These are phyloP conservation scores for Stemphylium lycopersici DNA, from an alignment of 2,329 filamentous ascomycete species.

Conservation along the genomic window DNA sequence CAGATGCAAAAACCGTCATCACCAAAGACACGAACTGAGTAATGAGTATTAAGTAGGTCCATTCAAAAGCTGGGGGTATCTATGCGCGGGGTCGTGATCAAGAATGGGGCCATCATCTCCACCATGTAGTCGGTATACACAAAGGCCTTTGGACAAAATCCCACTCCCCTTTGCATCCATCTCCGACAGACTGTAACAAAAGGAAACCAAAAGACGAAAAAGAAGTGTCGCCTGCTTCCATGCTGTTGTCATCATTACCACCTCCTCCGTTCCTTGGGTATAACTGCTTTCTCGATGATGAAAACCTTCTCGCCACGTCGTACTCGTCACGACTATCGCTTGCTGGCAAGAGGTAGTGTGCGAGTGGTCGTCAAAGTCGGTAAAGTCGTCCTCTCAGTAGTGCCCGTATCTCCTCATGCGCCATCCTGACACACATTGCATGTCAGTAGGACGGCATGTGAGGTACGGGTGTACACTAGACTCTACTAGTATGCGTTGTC, in stretches of 20 bases:
- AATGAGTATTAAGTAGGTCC: not conserved
- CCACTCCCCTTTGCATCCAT: conserved; percentile 14
- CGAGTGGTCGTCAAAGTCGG: too few species aligned
- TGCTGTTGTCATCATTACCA: conserved; percentile 6
- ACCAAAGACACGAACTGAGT: too few species aligned
- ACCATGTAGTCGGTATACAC: too few species aligned
- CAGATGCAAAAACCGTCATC: too few species aligned
- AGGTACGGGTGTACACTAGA: conserved; percentile 38
- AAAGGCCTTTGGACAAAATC: too few species aligned
- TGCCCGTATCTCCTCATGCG: conserved; percentile 11
- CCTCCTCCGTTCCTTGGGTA: conserved; percentile 2
- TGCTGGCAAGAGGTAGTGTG: too few species aligned
- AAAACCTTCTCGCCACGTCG: not conserved
- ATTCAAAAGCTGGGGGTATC: conserved; percentile 9
- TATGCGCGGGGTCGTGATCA: conserved; percentile 9
- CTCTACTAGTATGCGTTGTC: conserved; percentile 47
- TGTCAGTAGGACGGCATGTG: conserved; percentile 1
- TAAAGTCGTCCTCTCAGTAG: not conserved
- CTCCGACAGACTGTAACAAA: conserved; percentile 6
- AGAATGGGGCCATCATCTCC: conserved; percentile 19
- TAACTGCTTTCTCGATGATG: not conserved
- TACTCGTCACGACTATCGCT: too few species aligned
- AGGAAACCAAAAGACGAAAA: conserved; percentile 4
- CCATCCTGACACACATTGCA: conserved; percentile 6
- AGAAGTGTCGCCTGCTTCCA: conserved; percentile 4